Percentiles rank a stretch among this genome's conserved stretches.
phyloP scores from a whole-genome alignment of 1,284 basidiomycete genomes.

The Ganoderma lucidum region DNA sequence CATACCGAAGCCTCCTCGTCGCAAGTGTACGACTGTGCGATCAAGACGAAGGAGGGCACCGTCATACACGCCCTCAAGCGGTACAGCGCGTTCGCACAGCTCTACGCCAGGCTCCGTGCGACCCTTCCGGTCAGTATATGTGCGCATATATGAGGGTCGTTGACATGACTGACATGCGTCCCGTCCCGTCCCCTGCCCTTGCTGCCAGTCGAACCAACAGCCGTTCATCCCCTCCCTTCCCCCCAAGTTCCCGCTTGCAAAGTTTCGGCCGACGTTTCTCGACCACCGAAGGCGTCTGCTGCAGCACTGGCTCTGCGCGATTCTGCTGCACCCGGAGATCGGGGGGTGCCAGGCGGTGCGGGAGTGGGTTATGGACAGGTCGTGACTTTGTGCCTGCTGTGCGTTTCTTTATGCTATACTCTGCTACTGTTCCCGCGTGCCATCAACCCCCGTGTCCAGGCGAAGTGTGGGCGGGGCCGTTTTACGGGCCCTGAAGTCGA shows the following conservation, averaged over 20 bases:
- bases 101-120: slow-evolving; percentile 57
- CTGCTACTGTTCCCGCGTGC: neutral
- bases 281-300: slow-evolving; percentile 71
- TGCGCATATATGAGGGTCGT: slow-evolving; percentile 5
- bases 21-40: slow-evolving; percentile 69
- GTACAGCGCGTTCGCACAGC: slow-evolving; percentile 72
- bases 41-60: slow-evolving; percentile 71
- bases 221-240: slow-evolving; percentile 68
- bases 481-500: no score
- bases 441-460: no score
- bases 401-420: neutral
- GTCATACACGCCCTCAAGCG: slow-evolving; percentile 73
- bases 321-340: slow-evolving; percentile 77
- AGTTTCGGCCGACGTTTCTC: slow-evolving; percentile 74
- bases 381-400: slow-evolving; percentile 17
- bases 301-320: slow-evolving; percentile 71
- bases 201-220: slow-evolving; percentile 49
- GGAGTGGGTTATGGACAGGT: slow-evolving; percentile 65
- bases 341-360: slow-evolving; percentile 69
- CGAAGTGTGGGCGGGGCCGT: no score
- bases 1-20: neutral
- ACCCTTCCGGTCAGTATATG: slow-evolving; percentile 58
- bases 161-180: neutral
- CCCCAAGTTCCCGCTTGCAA: slow-evolving; percentile 73
- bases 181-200: neutral